Evolutionary conservation across 306 rosid genomes (phyloP), one percentile per base, ranked within the genome.

Genomic region (Boehmeria nivea): DNA sequence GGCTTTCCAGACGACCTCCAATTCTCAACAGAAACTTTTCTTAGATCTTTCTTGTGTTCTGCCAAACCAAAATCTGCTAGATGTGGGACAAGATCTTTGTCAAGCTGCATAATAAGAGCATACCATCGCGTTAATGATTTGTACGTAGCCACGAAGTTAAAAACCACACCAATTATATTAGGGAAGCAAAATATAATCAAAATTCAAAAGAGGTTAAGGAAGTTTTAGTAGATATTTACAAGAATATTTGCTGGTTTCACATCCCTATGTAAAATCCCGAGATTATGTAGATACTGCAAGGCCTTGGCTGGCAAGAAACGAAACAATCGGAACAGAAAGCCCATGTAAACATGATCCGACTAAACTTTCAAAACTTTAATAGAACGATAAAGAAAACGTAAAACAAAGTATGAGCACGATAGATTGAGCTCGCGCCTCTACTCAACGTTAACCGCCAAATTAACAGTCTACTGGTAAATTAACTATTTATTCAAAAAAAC

Each of bases 11-110:
- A 65, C 65, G 98, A 87, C 61, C 77, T 84, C 98, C 98, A 90
- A 54, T 82, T 84, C 59, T 75, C 82, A 33, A 74, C 61, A 66
- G 87, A 82, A 17, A 84, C 74, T 74, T 77, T 75, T 70, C 70
- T 84, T 54, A 87, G 84, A 54, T 82, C 63, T 42, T 65, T 73
- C 72, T 67, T 73, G 82, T 84, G 71, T 65, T 72, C 94, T 33
- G 95, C 95, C 76, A 90, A 71, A 78, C 98, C 98, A 84, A 90
- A 90, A 77, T 90, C 98, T 20, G 95, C 76, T 68, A 90, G 83
- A 73, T 72, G 75, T 27, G 98, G 94, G 58, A 47, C 65, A 50
- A 82, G 85, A 64, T 72, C 72, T 68, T 63, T 63, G 80, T 82
- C 95, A 52, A 90, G 91, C 97, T 89, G 87, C 82, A 77, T 42